phyloP scores from a whole-genome alignment of 345 rosid genomes.

The Populus tremula region DNA sequence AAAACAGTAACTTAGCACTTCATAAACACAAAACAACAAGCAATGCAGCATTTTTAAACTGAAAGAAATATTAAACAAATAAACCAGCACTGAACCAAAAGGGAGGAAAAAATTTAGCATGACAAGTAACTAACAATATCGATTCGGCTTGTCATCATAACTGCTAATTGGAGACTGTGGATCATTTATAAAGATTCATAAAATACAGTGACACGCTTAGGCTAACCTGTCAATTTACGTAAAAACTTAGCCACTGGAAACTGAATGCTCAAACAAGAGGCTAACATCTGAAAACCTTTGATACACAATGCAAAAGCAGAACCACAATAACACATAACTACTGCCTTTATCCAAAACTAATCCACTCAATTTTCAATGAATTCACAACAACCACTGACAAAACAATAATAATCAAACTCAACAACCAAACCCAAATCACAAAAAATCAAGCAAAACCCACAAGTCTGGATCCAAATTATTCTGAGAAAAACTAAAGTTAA shows the following conservation, averaged over 20 bases:
- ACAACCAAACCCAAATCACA: conserved; percentile 1
- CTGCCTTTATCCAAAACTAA: not conserved
- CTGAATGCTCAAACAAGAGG: not conserved
- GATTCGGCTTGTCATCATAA: not conserved
- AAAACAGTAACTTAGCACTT: conserved; percentile 3
- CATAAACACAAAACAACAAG: not conserved
- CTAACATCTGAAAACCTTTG: not conserved
- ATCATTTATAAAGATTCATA: not conserved
- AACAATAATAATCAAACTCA: not conserved
- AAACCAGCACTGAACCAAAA: not conserved
- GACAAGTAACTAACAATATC: not conserved
- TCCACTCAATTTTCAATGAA: not conserved
- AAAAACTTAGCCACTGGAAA: not conserved
- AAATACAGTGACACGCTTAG: not conserved
- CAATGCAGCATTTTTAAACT: not conserved
- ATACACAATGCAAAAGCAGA: not conserved
- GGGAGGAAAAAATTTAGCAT: not conserved
- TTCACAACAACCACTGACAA: not conserved
- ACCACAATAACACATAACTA: not conserved
- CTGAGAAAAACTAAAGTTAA: not conserved
- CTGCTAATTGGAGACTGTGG: not conserved
- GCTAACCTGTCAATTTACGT: not conserved
- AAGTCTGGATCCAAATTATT: conserved; percentile 12
- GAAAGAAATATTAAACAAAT: not conserved
- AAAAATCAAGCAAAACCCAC: conserved; percentile 4